A percentile compares a stretch with the other conserved stretches of the same genome.
These are phyloP conservation scores for Carex arenaria DNA, from an alignment of 202 grass and related monocot genomes.

Conservation along the genomic window DNA sequence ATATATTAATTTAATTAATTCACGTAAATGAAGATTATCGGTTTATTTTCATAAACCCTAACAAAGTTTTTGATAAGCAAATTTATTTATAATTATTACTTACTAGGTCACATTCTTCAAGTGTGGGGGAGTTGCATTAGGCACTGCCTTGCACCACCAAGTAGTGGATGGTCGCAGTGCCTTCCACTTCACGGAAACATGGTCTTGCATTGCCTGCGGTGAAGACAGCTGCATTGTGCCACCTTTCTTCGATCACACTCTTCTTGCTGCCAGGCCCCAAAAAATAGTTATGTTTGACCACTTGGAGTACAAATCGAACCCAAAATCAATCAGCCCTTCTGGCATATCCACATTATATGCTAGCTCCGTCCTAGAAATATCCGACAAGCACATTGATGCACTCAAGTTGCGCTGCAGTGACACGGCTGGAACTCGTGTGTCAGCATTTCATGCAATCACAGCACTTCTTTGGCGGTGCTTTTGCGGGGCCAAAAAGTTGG, in stretches of 20 bases:
- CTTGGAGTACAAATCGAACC: constrained; percentile 32
- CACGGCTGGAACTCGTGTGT: neutral
- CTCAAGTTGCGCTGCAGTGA: constrained; percentile 20
- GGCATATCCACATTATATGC: neutral
- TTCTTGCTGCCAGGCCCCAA: constrained; percentile 10
- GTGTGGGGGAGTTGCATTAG: constrained; percentile 50
- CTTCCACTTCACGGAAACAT: constrained; percentile 44
- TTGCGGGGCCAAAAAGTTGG: constrained; percentile 40
- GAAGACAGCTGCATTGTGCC: neutral
- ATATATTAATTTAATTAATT: too few species aligned
- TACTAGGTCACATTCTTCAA: constrained; percentile 33
- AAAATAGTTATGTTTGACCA: constrained; percentile 35
- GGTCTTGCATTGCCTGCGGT: constrained; percentile 34
- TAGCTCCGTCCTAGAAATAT: constrained; percentile 38
- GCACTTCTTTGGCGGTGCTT: constrained; percentile 52
- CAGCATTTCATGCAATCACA: constrained; percentile 43
- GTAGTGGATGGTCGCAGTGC: constrained; percentile 36
- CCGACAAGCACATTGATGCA: constrained; percentile 21
- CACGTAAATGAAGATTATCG: too few species aligned
- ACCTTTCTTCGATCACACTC: constrained; percentile 31
- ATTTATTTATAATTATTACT: neutral
- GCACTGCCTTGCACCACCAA: constrained; percentile 42
- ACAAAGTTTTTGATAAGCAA: too few species aligned
- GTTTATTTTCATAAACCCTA: too few species aligned
- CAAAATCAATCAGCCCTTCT: neutral